Evolutionary conservation across 2,329 filamentous ascomycete genomes (phyloP), one percentile per base, ranked within the genome.

Genomic region (Cordyceps javanica): DNA sequence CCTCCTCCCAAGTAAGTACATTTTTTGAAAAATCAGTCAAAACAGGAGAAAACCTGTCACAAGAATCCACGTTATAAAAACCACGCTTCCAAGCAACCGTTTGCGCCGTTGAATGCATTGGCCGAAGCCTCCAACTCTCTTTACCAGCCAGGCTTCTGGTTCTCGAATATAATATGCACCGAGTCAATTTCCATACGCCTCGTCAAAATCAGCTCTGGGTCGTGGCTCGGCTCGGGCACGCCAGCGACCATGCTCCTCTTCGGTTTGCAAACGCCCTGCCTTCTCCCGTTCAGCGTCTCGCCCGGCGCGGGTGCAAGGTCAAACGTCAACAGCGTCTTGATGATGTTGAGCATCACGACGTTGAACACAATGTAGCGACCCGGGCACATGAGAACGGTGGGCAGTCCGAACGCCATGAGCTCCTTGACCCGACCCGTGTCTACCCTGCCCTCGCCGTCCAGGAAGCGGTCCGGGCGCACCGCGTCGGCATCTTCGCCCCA

Each of bases 291-390:
- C 11, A 56, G 54, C 45, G 54, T 50, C 36, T 56, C 54, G 8
- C 44, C 44, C 16, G 19, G 21, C 14, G 54, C 54, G 2, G 45
- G 44, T 13, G 54, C 34, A 25, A 56, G 34, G 26, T 49, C 54
- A 56, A 56, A 56, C 14, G 54, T 56, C 34, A 56, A 14, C 44
- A 56, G 45, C 54, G 54, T 49, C 54, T 50, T 56, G 54, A 56
- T 42, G 9, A 56, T n/a, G 25, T 50, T 34, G 30, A 56, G 54
- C 54, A 56, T 56, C 9, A 49, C 54, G 34, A 50, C 54, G 19
- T 56, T 56, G 19, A 50, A 49, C 34, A 56, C 54, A 25, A 56
- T 28, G 36, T 56, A 56, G n/a, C 54, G 54, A 8, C 54, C 54
- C 2, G 54, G 54, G 5, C 54, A 56, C 54, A 56, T 56, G 53